Conservation (phyloP, 768 basidiomycete genomes). For the Tephrocybe sp. region DNA sequence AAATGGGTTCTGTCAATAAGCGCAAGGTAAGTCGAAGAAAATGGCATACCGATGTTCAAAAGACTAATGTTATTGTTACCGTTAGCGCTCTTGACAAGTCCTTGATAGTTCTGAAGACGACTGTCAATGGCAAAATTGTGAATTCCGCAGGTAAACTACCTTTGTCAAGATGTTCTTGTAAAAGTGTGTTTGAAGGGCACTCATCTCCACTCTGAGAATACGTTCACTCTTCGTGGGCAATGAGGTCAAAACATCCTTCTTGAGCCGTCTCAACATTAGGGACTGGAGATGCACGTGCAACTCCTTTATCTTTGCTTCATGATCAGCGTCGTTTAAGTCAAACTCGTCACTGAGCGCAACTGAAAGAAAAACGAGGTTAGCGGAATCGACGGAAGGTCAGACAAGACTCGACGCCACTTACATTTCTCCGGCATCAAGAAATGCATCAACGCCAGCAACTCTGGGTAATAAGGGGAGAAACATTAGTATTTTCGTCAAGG, state of each 20-base stretch:
- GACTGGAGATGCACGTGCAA: slow-evolving; percentile 90
- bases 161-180: slow-evolving; percentile 98
- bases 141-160: no score
- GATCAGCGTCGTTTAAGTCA: slow-evolving; percentile 90
- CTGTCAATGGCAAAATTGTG: background rate
- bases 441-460: slow-evolving; percentile 96
- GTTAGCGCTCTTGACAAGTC: slow-evolving; percentile 85
- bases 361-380: slow-evolving; percentile 30
- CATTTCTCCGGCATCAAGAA: slow-evolving; percentile 99
- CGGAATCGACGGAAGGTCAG: background rate
- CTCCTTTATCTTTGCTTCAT: slow-evolving; percentile 94
- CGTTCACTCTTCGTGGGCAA: slow-evolving; percentile 98
- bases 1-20: slow-evolving; percentile 2
- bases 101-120: slow-evolving; percentile 81
- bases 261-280: slow-evolving; percentile 92
- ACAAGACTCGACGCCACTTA: slow-evolving; percentile 33
- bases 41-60: slow-evolving; percentile 90
- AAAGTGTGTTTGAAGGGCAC: slow-evolving; percentile 92
- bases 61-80: slow-evolving; percentile 91
- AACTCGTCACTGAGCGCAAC: slow-evolving; percentile 95
- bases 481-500: slow-evolving; percentile 6
- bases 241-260: slow-evolving; percentile 94
- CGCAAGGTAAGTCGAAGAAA: slow-evolving; percentile 8
- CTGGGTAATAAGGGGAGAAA: slow-evolving; percentile 38
- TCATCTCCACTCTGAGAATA: slow-evolving; percentile 97